Base-by-base conservation (phyloP, 768 basidiomycete species). In the Lentinula guzmanii region DNA sequence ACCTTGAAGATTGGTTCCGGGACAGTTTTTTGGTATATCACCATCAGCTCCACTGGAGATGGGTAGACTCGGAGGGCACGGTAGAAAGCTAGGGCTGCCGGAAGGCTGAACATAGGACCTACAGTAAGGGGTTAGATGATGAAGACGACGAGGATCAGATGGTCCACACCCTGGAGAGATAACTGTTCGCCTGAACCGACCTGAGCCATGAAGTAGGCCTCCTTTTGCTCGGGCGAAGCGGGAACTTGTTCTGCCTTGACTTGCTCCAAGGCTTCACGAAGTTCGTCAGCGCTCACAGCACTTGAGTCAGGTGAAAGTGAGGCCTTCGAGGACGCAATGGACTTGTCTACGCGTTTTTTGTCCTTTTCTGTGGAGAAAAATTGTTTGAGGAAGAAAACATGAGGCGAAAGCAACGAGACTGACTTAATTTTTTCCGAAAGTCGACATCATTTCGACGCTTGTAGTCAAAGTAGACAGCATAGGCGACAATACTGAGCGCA, bases 381-480 rank as follows among this genome's bases (percentile, higher is more conserved):
- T 24, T 63, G 31, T 24, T 61, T 57, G 52, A 43, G 52, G n/a
- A 51, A 39, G 52, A 9, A 48, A 62, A 33, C 41, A 50, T 24
- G 46, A 56, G 54, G 57, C 31, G 24, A 28, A 39, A 33, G 51
- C 58, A 64, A 53, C 50, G 35, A 62, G 10, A 83, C 92, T 66
- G 74, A 90, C 95, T 86, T 61, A 98, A 82, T 71, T 85, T 86
- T 77, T 86, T 93, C 71, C 97, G 86, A 82, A 99, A 99, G 15
- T 82, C 80, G 46, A 79, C 74, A 70, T 97, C 93, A 71, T 90
- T 92, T 69, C 95, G 84, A 56, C 97, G 87, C 78, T 84, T 91
- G 79, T 96, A 87, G 80, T 99, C 97, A 69, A 98, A 99, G 76
- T 94, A 98, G 58, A 85, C 81, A 34, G 90, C 93, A 73, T 98